Evolutionary conservation across 768 basidiomycete species (phyloP), one percentile per base, ranked within the genome.

Genomic region (Suillus variegatus): DNA sequence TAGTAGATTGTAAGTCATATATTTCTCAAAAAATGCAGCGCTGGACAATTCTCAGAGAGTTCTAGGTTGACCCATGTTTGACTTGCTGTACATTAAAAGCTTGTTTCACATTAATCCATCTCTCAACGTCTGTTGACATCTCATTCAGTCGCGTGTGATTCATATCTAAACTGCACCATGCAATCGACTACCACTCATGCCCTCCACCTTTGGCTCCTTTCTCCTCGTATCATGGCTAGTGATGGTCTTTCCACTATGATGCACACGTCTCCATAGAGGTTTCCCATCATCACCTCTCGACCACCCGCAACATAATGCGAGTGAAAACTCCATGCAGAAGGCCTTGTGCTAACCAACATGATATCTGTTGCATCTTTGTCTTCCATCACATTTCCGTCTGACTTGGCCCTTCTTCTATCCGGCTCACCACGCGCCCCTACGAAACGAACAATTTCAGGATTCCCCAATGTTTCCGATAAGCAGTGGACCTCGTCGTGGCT

Each of bases 241-340:
- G 32, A 32, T 32, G 6, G 54, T 60, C 56, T 62, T 36, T 62
- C 54, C 5, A 25, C 58, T 28, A 62, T 60, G 55, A 60, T 62
- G 55, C 61, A 62, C 20, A 18, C 54, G 35, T 62, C 61, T 54
- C 58, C 58, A 18, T 60, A 60, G 10, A 60, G 40, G 12, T 43
- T 28, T 7, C 58, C 58, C 58, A 60, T 60, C 58, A 43, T 60
- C 22, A 60, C 58, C 40, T 43, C 58, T 43, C 18, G 40, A 43
- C 40, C 58, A 13, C 58, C 58, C 8, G 25, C 58, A 13, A 60
- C 58, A 20, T 60, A 60, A 28, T 43, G 58, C 18, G 58, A 43
- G 12, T 60, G 58, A 18, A 60, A 25, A 43, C 58, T 32, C 58
- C 58, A 60, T 60, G 58, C 25, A 20, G 58, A 60, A 32, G 41